Evolutionary conservation across 192 early-diverging fungal species (phyloP).

Genomic region (Entomortierella parvispora): DNA sequence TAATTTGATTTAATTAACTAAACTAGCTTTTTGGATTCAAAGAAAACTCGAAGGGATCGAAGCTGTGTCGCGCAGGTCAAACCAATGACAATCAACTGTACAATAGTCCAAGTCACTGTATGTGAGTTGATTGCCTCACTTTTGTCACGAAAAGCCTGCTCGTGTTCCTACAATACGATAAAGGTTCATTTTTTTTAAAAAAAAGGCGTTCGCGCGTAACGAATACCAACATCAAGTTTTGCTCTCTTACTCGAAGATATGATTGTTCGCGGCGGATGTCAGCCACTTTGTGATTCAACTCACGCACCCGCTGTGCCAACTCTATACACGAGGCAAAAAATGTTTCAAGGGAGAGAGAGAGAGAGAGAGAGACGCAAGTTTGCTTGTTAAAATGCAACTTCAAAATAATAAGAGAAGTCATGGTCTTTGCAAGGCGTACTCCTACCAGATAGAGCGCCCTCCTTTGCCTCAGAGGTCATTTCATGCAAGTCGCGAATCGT

Average conservation of each 20-base stretch:
- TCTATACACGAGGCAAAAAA: slow-evolving; percentile 54
- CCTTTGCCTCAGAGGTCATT: slow-evolving; percentile 29
- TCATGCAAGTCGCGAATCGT: slow-evolving; percentile 56
- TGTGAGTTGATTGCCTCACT: slow-evolving; percentile 86
- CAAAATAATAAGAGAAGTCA: background rate
- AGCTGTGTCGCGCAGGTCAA: slow-evolving; percentile 86
- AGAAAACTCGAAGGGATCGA: slow-evolving; percentile 85
- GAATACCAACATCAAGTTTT: slow-evolving; percentile 9
- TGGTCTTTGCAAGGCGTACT: background rate
- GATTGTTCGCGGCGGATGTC: slow-evolving; percentile 90
- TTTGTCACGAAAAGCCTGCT: slow-evolving; percentile 87
- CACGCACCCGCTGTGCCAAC: slow-evolving; percentile 74
- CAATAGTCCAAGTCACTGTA: slow-evolving; percentile 87
- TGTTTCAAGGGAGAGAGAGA: too few species aligned
- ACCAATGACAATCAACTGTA: slow-evolving; percentile 84
- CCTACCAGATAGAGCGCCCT: slow-evolving; percentile 52
- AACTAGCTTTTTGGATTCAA: slow-evolving; percentile 92
- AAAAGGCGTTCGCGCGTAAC: too few species aligned
- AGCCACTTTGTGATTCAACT: slow-evolving; percentile 80
- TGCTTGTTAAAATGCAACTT: background rate
- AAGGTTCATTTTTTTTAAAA: background rate
- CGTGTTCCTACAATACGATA: slow-evolving; percentile 70
- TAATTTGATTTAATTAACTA: slow-evolving; percentile 44
- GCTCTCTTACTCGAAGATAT: slow-evolving; percentile 79
- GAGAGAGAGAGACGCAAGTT: too few species aligned